phyloP scores from a whole-genome alignment of 2,329 filamentous ascomycete genomes.

The Pseudogymnoascus sp. region DNA sequence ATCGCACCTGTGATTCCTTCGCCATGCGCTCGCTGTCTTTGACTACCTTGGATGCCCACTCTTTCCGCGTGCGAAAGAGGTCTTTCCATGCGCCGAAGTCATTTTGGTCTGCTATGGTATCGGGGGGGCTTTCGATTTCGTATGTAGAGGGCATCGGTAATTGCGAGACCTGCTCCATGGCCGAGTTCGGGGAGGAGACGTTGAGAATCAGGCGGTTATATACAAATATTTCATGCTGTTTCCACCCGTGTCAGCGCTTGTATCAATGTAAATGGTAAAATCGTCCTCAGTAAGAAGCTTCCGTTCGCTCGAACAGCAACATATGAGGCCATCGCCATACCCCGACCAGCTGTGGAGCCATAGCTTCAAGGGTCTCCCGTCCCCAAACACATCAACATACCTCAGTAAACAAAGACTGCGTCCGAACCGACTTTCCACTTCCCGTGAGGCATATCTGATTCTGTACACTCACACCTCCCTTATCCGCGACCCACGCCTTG shows the following conservation, averaged over 20 bases:
- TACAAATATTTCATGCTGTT: conserved; percentile 77
- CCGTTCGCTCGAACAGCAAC: background rate
- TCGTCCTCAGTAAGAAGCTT: background rate
- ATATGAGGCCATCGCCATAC: background rate
- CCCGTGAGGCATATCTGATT: conserved; percentile 83
- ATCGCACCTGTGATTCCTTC: conserved; percentile 52
- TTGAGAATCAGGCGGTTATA: conserved; percentile 71
- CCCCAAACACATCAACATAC: conserved; percentile 36
- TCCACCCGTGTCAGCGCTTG: conserved; percentile 6
- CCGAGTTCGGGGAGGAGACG: conserved; percentile 39
- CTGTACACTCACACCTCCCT: conserved; percentile 63
- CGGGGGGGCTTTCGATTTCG: conserved; percentile 62
- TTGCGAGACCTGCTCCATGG: conserved; percentile 39
- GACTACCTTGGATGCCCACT: conserved; percentile 67
- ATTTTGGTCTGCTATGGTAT: conserved; percentile 70
- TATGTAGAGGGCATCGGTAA: conserved; percentile 45
- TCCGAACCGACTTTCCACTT: conserved; percentile 46
- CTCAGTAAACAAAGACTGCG: conserved; percentile 70
- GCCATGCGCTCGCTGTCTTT: conserved; percentile 62
- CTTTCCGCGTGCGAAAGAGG: conserved; percentile 70
- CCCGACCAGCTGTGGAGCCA: background rate
- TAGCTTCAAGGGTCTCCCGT: background rate
- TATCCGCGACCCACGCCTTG: conserved; percentile 68
- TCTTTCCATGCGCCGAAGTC: conserved; percentile 82
- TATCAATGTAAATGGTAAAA: background rate